A percentile compares a stretch with the other conserved stretches of the same genome.
These are phyloP conservation scores for Trypanosoma brucei DNA, from an alignment of 208 protist genomes.

Conservation along the genomic window DNA sequence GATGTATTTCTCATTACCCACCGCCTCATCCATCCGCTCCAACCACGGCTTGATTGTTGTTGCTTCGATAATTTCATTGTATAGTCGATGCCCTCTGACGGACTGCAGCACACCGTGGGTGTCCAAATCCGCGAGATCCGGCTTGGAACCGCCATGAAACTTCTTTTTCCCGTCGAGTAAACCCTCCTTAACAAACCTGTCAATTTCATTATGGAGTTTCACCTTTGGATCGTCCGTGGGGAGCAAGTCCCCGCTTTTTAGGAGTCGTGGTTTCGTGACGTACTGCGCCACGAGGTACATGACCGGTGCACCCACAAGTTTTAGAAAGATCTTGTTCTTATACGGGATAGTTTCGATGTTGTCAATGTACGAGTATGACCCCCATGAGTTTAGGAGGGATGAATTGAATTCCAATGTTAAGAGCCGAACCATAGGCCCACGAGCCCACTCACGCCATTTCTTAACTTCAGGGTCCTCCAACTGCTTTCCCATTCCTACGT, in stretches of 20 bases:
- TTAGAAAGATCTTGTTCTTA: constrained; percentile 85
- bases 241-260: constrained; percentile 63
- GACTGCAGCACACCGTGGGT: constrained; percentile 87
- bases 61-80: constrained; percentile 67
- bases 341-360: constrained; percentile 79
- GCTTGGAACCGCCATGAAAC: constrained; percentile 83
- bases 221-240: constrained; percentile 43
- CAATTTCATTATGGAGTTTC: constrained; percentile 63
- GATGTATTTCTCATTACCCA: constrained; percentile 23
- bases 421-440: constrained; percentile 76
- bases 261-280: constrained; percentile 67
- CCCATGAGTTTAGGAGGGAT: constrained; percentile 66
- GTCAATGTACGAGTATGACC: constrained; percentile 88
- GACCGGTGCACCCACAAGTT: constrained; percentile 84
- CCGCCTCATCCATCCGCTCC: constrained; percentile 42
- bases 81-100: constrained; percentile 77
- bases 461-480: constrained; percentile 60
- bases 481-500: constrained; percentile 47
- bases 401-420: constrained; percentile 85
- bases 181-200: constrained; percentile 59
- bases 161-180: constrained; percentile 50
- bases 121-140: constrained; percentile 85
- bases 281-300: constrained; percentile 84
- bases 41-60: constrained; percentile 67
- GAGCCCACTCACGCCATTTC: constrained; percentile 80